Evolutionary conservation across 805 yeast species (phyloP).

Genomic region (Sugiyamaella americana): DNA sequence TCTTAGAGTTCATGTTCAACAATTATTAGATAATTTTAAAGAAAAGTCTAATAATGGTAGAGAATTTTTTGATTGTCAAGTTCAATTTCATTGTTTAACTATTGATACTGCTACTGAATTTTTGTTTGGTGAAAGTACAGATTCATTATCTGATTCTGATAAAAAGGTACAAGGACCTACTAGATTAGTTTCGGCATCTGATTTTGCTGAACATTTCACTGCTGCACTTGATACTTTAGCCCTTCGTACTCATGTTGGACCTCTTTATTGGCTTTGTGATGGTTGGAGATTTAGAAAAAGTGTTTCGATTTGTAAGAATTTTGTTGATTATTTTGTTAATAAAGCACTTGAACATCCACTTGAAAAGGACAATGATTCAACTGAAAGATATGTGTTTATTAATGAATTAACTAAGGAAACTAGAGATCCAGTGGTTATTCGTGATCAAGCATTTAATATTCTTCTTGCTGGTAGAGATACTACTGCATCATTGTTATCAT

Average conservation of each 20-base stretch:
- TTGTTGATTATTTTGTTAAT: slow-evolving; percentile 38
- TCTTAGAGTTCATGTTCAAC: slow-evolving; percentile 26
- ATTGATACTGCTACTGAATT: slow-evolving; percentile 34
- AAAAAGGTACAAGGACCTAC: slow-evolving; percentile 11
- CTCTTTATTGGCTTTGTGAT: slow-evolving; percentile 20
- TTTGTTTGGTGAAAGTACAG: slow-evolving; percentile 29
- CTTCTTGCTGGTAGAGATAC: slow-evolving; percentile 53
- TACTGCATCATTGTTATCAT: slow-evolving; percentile 46
- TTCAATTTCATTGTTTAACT: slow-evolving; percentile 27
- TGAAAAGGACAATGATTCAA: slow-evolving; percentile 18
- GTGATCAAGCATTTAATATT: slow-evolving; percentile 48
- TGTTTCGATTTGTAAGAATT: slow-evolving; percentile 29
- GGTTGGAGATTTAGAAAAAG: slow-evolving; percentile 30
- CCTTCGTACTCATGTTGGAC: slow-evolving; percentile 14
- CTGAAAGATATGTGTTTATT: slow-evolving; percentile 42
- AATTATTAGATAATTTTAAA: slow-evolving; percentile 14
- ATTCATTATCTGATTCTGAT: slow-evolving; percentile 20
- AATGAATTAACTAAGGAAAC: slow-evolving; percentile 46
- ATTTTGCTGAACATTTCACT: slow-evolving; percentile 10
- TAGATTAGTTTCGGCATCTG: slow-evolving; percentile 9
- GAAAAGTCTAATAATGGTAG: background rate
- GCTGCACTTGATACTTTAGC: slow-evolving; percentile 5
- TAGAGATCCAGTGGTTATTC: slow-evolving; percentile 41
- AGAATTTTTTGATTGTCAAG: slow-evolving; percentile 24
- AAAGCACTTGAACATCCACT: slow-evolving; percentile 31